phyloP scores from a whole-genome alignment of 2,329 filamentous ascomycete species.

The Ophiocordyceps camponoti-floridani region DNA sequence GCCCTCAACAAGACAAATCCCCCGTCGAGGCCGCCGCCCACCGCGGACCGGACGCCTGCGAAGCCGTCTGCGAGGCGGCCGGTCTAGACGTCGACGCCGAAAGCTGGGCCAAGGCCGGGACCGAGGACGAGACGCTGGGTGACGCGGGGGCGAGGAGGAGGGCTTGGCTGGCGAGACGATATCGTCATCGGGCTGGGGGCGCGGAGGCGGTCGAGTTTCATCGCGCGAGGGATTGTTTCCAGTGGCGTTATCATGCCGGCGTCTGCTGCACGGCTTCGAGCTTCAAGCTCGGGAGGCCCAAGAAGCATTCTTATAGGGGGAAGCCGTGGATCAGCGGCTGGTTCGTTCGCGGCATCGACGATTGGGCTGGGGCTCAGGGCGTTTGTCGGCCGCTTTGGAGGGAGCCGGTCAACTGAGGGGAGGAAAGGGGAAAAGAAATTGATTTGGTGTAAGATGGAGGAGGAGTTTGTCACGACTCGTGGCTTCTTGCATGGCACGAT shows the following conservation, averaged over 20 bases:
- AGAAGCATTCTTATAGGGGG: background rate
- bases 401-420: slow-evolving; percentile 3
- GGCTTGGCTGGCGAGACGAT: background rate
- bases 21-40: slow-evolving; percentile 25
- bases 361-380: slow-evolving; percentile 26
- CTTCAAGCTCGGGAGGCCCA: slow-evolving; percentile 24
- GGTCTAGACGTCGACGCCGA: slow-evolving; percentile 18
- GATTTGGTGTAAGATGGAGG: no score
- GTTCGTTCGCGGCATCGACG: slow-evolving; percentile 26
- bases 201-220: slow-evolving; percentile 8
- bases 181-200: background rate
- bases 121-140: slow-evolving; percentile 5
- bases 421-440: background rate
- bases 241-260: slow-evolving; percentile 26
- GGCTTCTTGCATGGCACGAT: no score
- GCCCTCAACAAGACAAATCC: slow-evolving; percentile 19
- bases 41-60: slow-evolving; percentile 26
- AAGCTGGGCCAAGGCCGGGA: slow-evolving; percentile 10
- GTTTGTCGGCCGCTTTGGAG: slow-evolving; percentile 25
- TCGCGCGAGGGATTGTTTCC: slow-evolving; percentile 22
- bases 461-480: no score
- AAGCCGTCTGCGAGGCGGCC: slow-evolving; percentile 26
- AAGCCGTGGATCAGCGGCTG: slow-evolving; percentile 22
- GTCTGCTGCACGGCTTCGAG: slow-evolving; percentile 23
- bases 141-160: background rate